Evolutionary conservation across 2,329 filamentous ascomycete species (phyloP), one percentile per base, ranked within the genome.

Genomic region (Fusarium sp.): DNA sequence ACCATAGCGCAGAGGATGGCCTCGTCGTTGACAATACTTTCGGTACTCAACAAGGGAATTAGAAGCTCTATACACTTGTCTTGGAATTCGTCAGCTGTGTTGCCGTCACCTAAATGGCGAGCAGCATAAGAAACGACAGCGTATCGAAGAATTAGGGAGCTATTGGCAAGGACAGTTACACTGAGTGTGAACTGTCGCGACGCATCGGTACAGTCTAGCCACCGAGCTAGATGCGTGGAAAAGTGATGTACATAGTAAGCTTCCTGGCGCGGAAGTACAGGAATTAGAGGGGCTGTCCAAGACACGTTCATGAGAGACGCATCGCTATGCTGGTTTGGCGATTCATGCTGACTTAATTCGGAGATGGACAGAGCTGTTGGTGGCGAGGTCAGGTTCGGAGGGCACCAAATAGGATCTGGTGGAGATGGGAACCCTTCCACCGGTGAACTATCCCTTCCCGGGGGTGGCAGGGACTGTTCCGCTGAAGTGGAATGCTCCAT

Each of bases 141-240:
- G 22, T 47, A 58, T 32, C 19, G 33, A 40, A 58, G 56, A 22
- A 58, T 55, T 13, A 19, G 25, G 7, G 49, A 55, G 14, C n/a
- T 55, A 11, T 20, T 58, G 33, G 33, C 56, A 19, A 69, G 60
- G 7, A 45, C 37, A 8, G 64, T 50, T 14, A 62, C 52, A 33
- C 65, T 67, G 3, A 67, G 52, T 13, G 37, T 58, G 19, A 69
- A 69, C 25, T 67, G 63, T 17, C 56, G 66, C 35, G 64, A 65
- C 23, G 66, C 63, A 47, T 69, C 66, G 6, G 66, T 69, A 30
- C 66, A 69, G 45, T 69, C 66, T 17, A 69, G 52, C 66, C 66
- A 69, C 6, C 60, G 52, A 40, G 58, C 60, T 22, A 69, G 43
- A 32, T 67, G 54, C 9, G 43, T 57, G 23, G 65, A 62, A 23